Conservation (phyloP, 331 rosid species). For the Acacia pycnantha region DNA sequence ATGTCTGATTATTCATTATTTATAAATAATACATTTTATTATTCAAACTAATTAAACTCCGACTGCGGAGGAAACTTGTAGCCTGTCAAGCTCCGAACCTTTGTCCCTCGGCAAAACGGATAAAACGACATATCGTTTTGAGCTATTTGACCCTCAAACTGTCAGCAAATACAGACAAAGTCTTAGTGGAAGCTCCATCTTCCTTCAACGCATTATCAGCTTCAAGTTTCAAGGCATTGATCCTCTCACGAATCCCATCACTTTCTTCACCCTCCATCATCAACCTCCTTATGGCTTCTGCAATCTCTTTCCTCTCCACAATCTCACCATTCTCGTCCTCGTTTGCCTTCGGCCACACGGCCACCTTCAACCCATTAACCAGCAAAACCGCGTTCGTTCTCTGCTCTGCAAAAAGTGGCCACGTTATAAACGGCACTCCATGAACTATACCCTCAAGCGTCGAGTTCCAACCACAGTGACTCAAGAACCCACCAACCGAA, state of each 20-base stretch:
- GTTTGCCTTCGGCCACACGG: neutral
- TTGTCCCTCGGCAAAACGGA: neutral
- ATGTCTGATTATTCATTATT: neutral
- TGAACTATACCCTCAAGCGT: neutral
- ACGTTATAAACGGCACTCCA: neutral
- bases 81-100: neutral
- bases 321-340: neutral
- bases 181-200: neutral
- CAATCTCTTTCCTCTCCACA: neutral
- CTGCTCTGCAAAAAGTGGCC: conserved; percentile 3
- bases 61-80: neutral
- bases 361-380: neutral
- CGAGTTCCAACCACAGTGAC: neutral
- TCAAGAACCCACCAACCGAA: neutral
- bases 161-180: neutral
- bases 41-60: neutral
- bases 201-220: neutral
- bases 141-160: neutral
- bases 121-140: neutral
- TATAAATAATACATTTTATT: too few relatives aligned
- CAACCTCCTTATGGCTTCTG: neutral
- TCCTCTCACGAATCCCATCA: neutral
- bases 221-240: neutral
- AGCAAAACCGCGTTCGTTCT: neutral
- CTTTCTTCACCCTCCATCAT: neutral